Evolutionary conservation across 192 early-diverging fungal genomes (phyloP).

Genomic region (Rhizoclosmatium globosum): DNA sequence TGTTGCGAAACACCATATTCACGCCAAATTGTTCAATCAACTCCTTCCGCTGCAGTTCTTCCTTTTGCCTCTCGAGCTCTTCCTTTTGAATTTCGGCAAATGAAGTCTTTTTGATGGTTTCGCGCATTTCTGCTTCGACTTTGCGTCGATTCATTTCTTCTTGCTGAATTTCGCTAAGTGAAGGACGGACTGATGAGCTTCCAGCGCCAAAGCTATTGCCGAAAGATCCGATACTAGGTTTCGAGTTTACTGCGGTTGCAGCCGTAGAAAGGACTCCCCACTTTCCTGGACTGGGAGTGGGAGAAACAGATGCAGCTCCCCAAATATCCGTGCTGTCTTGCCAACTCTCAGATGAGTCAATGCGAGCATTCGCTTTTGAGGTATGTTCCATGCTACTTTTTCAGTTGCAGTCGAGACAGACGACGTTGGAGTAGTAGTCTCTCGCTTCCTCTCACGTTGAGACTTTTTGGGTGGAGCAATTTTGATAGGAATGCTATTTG

Average conservation of each 20-base stretch:
- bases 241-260: not conserved
- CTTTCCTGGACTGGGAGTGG: not conserved
- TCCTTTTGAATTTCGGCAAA: conserved; percentile 51
- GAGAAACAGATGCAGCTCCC: not conserved
- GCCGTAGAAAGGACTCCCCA: too few relatives aligned
- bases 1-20: conserved; percentile 34
- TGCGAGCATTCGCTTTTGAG: not conserved
- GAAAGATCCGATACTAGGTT: not conserved
- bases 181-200: conserved; percentile 6
- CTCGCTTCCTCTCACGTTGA: conserved; percentile 16
- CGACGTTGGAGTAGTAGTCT: not conserved
- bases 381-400: conserved; percentile 8
- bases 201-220: not conserved
- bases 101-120: conserved; percentile 29
- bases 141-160: conserved; percentile 36
- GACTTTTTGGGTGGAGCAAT: conserved; percentile 26
- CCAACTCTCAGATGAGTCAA: not conserved
- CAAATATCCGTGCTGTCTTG: not conserved
- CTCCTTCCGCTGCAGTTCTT: conserved; percentile 46
- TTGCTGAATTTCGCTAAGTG: conserved; percentile 39
- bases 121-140: conserved; percentile 3
- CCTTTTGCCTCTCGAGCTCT: conserved; percentile 42
- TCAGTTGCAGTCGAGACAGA: not conserved
- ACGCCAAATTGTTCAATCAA: conserved; percentile 44
- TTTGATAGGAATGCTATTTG: conserved; percentile 12